A percentile compares a stretch with the other conserved stretches of the same genome.
These are phyloP conservation scores for Penicillium crystallinum DNA, from an alignment of 495 filamentous ascomycete species.

Conservation along the genomic window DNA sequence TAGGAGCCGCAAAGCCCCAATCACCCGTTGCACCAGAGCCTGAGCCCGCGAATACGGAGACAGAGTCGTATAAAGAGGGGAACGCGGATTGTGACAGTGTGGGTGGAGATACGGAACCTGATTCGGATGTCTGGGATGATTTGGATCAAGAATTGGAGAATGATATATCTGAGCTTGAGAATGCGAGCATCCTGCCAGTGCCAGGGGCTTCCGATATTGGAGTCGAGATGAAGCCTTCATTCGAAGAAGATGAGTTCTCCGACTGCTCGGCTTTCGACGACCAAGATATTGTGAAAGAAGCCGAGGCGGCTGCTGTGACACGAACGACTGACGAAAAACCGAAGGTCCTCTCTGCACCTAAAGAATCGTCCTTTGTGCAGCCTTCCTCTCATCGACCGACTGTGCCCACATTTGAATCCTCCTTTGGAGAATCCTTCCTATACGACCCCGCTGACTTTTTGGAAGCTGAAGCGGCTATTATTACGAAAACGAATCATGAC, in stretches of 20 bases:
- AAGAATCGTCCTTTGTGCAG: background rate
- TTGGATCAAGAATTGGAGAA: constrained; percentile 15
- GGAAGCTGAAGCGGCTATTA: constrained; percentile 12
- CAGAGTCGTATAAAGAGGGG: constrained; percentile 3
- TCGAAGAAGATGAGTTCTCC: constrained; percentile 35
- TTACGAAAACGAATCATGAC: background rate
- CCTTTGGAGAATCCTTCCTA: constrained; percentile 1
- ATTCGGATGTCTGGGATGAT: constrained; percentile 16
- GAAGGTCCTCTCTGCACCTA: background rate
- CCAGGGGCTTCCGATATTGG: background rate
- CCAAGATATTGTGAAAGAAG: constrained; percentile 28
- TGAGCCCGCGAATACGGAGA: constrained; percentile 3
- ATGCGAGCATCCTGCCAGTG: background rate
- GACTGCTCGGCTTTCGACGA: constrained; percentile 39
- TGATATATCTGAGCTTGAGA: constrained; percentile 9
- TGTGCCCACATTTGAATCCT: background rate
- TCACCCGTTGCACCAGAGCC: background rate
- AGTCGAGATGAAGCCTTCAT: background rate
- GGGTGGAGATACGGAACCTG: constrained; percentile 20
- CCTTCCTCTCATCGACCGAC: background rate
- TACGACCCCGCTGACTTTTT: constrained; percentile 4
- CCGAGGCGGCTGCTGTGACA: constrained; percentile 14
- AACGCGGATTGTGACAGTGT: constrained; percentile 10
- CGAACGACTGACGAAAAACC: background rate
- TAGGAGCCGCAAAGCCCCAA: constrained; percentile 17